Conservation (phyloP, 1,284 basidiomycete species). For the Microbotryum saponariae region DNA sequence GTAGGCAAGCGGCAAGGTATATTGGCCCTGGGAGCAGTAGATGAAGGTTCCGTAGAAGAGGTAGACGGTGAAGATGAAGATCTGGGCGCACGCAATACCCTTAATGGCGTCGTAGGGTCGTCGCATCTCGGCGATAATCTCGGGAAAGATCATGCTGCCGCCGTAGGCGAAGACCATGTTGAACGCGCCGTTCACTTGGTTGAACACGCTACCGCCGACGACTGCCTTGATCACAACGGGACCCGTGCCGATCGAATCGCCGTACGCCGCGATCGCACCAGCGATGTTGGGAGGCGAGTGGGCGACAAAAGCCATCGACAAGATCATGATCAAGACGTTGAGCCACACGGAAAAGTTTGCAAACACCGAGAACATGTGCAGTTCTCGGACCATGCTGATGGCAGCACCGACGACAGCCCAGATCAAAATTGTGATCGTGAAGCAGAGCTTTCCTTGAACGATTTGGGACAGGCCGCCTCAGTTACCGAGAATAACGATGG, state of each 20-base stretch:
- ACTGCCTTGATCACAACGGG: conserved; percentile 49
- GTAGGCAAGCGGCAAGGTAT: conserved; percentile 43
- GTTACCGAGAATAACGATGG: conserved; percentile 33
- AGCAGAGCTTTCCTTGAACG: conserved; percentile 50
- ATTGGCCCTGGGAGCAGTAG: conserved; percentile 51
- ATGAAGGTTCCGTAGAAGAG: conserved; percentile 52
- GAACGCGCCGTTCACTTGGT: conserved; percentile 54
- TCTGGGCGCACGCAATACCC: conserved; percentile 53
- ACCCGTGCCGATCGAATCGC: conserved; percentile 36
- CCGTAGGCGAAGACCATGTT: conserved; percentile 52
- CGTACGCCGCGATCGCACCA: conserved; percentile 47
- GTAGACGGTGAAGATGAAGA: conserved; percentile 53
- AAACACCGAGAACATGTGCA: conserved; percentile 28
- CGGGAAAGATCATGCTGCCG: conserved; percentile 51
- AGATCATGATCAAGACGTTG: conserved; percentile 51
- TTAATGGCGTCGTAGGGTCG: conserved; percentile 66
- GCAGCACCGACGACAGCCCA: conserved; percentile 51
- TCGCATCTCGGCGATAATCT: conserved; percentile 63
- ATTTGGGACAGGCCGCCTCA: conserved; percentile 50
- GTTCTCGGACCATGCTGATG: conserved; percentile 36
- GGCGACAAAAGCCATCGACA: conserved; percentile 50
- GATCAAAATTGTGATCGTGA: conserved; percentile 52
- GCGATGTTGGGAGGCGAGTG: conserved; percentile 54
- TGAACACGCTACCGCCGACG: conserved; percentile 43
- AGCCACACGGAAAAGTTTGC: conserved; percentile 33